These are phyloP conservation scores for Candida gigantensis DNA, from an alignment of 1,139 yeast genomes.

Conservation along the genomic window DNA sequence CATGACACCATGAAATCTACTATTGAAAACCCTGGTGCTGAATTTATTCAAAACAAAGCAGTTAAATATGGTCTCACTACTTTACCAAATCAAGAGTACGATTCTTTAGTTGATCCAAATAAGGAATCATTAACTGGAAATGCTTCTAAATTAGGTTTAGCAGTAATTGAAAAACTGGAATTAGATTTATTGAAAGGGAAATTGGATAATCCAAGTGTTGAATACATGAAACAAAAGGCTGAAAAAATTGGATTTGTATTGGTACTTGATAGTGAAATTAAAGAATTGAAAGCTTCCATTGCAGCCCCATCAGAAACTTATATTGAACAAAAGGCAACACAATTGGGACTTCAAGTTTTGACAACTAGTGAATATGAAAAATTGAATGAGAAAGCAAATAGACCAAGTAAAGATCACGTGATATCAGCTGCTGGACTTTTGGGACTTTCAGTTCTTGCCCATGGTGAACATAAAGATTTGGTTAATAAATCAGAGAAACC, in stretches of 20 bases:
- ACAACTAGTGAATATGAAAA: slow-evolving; percentile 14
- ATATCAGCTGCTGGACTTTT: slow-evolving; percentile 9
- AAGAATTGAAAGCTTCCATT: slow-evolving; percentile 16
- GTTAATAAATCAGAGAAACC: slow-evolving; percentile 19
- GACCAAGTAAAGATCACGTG: slow-evolving; percentile 19
- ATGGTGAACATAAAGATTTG: slow-evolving; percentile 19
- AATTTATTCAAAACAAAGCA: slow-evolving; percentile 22
- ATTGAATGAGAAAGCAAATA: slow-evolving; percentile 8
- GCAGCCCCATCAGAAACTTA: slow-evolving; percentile 28
- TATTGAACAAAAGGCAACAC: slow-evolving; percentile 21
- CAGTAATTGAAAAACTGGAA: slow-evolving; percentile 16
- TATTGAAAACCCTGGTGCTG: slow-evolving; percentile 26
- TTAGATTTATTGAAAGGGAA: slow-evolving; percentile 12
- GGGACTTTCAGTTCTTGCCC: slow-evolving; percentile 32
- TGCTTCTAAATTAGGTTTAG: slow-evolving; percentile 19
- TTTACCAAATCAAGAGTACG: slow-evolving; percentile 27
- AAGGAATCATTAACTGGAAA: slow-evolving; percentile 16
- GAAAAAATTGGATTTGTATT: slow-evolving; percentile 19
- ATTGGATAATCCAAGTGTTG: slow-evolving; percentile 18
- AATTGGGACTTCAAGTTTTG: slow-evolving; percentile 17
- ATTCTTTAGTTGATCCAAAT: slow-evolving; percentile 27
- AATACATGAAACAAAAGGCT: slow-evolving; percentile 23
- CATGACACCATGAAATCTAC: slow-evolving; percentile 19
- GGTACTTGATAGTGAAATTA: slow-evolving; percentile 18
- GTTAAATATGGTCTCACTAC: slow-evolving; percentile 14